Percentiles rank a stretch among this genome's conserved stretches.
Evolutionary conservation across 2,329 filamentous ascomycete genomes (phyloP).

Genomic region (Penicillium sp.): DNA sequence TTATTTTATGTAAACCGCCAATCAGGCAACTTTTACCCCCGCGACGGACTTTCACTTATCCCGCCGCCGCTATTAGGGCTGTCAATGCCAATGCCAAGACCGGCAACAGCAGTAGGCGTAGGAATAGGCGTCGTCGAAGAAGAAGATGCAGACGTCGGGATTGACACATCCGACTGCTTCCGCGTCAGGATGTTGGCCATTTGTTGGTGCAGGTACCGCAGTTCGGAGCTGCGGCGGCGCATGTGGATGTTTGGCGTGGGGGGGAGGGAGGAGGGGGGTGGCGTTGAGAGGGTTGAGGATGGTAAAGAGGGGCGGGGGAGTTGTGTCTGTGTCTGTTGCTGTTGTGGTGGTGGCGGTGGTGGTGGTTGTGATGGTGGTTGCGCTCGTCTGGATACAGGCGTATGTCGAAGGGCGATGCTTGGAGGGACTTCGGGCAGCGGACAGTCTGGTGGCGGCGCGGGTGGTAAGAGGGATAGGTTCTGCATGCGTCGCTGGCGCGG

Average conservation of each 20-base stretch:
- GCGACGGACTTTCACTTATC: too few species aligned
- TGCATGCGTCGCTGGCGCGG: conserved; percentile 18
- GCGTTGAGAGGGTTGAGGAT: conserved; percentile 1
- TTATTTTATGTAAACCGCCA: too few species aligned
- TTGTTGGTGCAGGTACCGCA: conserved; percentile 7
- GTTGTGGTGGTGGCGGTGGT: neutral
- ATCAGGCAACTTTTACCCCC: too few species aligned
- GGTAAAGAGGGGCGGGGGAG: conserved; percentile 2
- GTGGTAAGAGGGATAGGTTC: conserved; percentile 21
- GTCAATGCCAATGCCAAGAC: too few species aligned
- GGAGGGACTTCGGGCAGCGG: conserved; percentile 23
- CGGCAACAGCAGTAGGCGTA: neutral
- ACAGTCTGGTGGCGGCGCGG: conserved; percentile 24
- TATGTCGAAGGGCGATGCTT: conserved; percentile 4
- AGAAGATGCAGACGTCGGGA: neutral
- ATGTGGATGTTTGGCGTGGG: neutral
- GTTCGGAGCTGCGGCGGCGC: conserved; percentile 9
- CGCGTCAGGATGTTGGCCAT: conserved; percentile 7
- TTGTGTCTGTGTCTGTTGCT: conserved; percentile 1
- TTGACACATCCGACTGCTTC: conserved; percentile 4
- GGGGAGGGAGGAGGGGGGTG: neutral
- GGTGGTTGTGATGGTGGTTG: neutral
- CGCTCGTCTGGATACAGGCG: conserved; percentile 6
- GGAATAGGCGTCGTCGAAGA: neutral
- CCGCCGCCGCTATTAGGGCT: too few species aligned